Percentiles rank a stretch among this genome's conserved stretches.
Evolutionary conservation across 352 stramenopile genomes (phyloP).

Genomic region (Phytophthora macrochlamydospora): DNA sequence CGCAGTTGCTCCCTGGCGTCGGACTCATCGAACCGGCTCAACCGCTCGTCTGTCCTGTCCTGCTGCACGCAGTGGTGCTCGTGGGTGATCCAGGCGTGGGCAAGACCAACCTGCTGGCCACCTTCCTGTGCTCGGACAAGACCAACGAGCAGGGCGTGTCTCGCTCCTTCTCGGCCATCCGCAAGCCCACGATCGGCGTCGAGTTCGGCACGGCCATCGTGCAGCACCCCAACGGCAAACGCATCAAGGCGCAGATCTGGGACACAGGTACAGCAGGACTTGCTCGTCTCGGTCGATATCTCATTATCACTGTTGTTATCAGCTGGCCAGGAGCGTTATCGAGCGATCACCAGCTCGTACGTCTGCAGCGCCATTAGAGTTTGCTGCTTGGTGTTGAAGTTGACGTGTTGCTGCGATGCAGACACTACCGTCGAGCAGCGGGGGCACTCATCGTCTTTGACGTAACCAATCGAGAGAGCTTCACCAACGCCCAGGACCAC

Average conservation of each 20-base stretch:
- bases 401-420: slow-evolving; percentile 16
- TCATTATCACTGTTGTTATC: neutral
- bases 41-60: neutral
- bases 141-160: slow-evolving; percentile 41
- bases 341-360: slow-evolving; percentile 85
- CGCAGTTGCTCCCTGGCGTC: neutral
- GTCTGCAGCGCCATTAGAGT: neutral
- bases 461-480: slow-evolving; percentile 62
- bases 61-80: slow-evolving; percentile 56
- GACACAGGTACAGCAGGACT: slow-evolving; percentile 53
- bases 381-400: neutral
- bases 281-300: neutral
- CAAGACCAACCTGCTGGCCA: slow-evolving; percentile 90
- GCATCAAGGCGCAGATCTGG: slow-evolving; percentile 88
- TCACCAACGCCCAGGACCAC: slow-evolving; percentile 72
- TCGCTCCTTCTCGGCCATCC: slow-evolving; percentile 53
- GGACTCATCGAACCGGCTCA: neutral
- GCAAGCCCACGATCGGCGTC: slow-evolving; percentile 82
- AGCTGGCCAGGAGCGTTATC: slow-evolving; percentile 80
- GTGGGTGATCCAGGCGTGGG: slow-evolving; percentile 87
- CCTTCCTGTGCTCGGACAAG: slow-evolving; percentile 60
- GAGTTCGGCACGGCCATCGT: slow-evolving; percentile 86
- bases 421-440: slow-evolving; percentile 75
- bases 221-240: slow-evolving; percentile 69
- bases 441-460: slow-evolving; percentile 83